These are phyloP conservation scores for Candida pini DNA, from an alignment of 805 yeast genomes.

Conservation along the genomic window DNA sequence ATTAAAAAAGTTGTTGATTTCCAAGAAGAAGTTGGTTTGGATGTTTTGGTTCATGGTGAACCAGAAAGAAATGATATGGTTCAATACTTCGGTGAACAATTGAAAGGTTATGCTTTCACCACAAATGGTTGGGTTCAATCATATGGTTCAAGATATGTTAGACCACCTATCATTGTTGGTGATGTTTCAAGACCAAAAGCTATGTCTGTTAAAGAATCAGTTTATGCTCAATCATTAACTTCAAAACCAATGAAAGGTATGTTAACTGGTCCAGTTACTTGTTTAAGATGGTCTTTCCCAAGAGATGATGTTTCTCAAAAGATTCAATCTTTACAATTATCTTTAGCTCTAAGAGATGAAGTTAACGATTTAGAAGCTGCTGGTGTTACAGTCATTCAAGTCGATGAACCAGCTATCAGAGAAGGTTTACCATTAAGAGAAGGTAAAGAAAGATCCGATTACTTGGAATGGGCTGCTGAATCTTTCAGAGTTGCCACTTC, in stretches of 20 bases:
- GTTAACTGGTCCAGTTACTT: slow-evolving; percentile 99
- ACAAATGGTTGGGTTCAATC: slow-evolving; percentile 99
- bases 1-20: slow-evolving; percentile 92
- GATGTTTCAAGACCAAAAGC: slow-evolving; percentile 98
- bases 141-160: slow-evolving; percentile 99
- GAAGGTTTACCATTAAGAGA: slow-evolving; percentile 99
- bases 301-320: slow-evolving; percentile 94
- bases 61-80: slow-evolving; percentile 99
- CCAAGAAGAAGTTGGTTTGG: slow-evolving; percentile 99
- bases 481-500: slow-evolving; percentile 99
- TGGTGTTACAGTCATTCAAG: slow-evolving; percentile 96
- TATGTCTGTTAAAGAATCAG: slow-evolving; percentile 98
- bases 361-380: slow-evolving; percentile 97
- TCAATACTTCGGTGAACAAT: slow-evolving; percentile 99
- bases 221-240: slow-evolving; percentile 96
- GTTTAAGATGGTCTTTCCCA: slow-evolving; percentile 99
- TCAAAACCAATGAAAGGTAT: slow-evolving; percentile 98
- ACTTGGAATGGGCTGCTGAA: slow-evolving; percentile 98
- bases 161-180: slow-evolving; percentile 99
- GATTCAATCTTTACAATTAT: slow-evolving; percentile 93
- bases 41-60: slow-evolving; percentile 99
- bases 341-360: slow-evolving; percentile 97
- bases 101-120: slow-evolving; percentile 98
- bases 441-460: slow-evolving; percentile 93
- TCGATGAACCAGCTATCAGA: slow-evolving; percentile 99